These are phyloP conservation scores for Linnemannia hyalina DNA, from an alignment of 192 early-diverging fungal species.

Conservation along the genomic window DNA sequence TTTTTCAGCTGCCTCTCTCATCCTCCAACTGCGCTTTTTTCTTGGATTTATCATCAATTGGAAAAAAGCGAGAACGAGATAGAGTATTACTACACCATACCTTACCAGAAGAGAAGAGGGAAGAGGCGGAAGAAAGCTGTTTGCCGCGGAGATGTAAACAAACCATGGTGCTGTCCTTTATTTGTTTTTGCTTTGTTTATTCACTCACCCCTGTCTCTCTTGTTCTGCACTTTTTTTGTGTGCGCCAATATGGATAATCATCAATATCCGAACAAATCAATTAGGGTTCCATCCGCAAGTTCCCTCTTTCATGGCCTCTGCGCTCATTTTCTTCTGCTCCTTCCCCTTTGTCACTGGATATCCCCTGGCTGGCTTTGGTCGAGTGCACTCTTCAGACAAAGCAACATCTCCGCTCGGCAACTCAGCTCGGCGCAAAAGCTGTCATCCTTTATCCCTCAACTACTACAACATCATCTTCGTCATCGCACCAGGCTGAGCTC, in stretches of 20 bases:
- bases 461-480: neutral
- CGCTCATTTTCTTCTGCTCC: neutral
- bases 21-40: neutral
- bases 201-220: neutral
- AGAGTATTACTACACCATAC: neutral
- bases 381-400: conserved; percentile 8
- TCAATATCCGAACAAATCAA: neutral
- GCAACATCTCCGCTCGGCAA: conserved; percentile 8
- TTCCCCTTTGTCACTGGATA: neutral
- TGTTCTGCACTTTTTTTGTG: neutral
- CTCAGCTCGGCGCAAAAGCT: conserved; percentile 9
- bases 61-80: neutral
- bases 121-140: conserved; percentile 1
- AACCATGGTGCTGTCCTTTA: neutral
- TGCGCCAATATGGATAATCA: conserved; percentile 10
- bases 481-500: neutral
- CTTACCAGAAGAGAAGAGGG: neutral
- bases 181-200: neutral
- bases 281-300: neutral
- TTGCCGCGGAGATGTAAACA: conserved; percentile 9
- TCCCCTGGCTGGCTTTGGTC: conserved; percentile 18
- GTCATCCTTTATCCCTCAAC: conserved; percentile 16
- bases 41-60: neutral
- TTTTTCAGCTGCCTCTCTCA: neutral
- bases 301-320: conserved; percentile 1